Evolutionary conservation across 2,329 filamentous ascomycete species (phyloP).

Genomic region (Sporothrix phasma): DNA sequence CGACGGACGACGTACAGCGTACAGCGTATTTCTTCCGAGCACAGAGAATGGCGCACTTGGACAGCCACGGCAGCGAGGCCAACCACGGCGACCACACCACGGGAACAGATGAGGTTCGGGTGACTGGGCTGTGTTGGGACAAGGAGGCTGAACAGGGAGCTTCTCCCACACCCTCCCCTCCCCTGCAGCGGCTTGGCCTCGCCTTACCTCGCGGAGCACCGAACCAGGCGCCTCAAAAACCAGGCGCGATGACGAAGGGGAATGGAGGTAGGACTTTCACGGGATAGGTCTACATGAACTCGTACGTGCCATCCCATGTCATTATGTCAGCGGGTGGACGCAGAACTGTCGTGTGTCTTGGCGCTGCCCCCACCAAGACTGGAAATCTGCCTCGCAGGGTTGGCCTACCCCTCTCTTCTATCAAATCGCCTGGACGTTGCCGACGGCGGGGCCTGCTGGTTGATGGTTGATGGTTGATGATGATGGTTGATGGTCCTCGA

Average conservation of each 20-base stretch:
- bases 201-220: not conserved
- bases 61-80: not conserved
- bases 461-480: no score
- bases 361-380: not conserved
- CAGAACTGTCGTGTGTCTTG: no score
- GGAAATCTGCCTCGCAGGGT: conserved; percentile 13
- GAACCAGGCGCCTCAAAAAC: not conserved
- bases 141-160: not conserved
- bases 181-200: not conserved
- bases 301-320: no score
- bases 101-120: not conserved
- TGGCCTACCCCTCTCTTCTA: not conserved
- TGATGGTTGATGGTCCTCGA: no score
- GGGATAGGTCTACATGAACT: not conserved
- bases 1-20: no score
- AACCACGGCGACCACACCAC: not conserved
- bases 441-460: not conserved
- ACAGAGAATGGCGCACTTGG: no score
- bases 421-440: not conserved
- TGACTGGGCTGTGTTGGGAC: not conserved
- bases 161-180: not conserved
- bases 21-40: not conserved
- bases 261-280: not conserved
- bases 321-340: not conserved
- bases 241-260: not conserved